These are phyloP conservation scores for Strigomonas culicis DNA, from an alignment of 208 protist genomes.

Conservation along the genomic window DNA sequence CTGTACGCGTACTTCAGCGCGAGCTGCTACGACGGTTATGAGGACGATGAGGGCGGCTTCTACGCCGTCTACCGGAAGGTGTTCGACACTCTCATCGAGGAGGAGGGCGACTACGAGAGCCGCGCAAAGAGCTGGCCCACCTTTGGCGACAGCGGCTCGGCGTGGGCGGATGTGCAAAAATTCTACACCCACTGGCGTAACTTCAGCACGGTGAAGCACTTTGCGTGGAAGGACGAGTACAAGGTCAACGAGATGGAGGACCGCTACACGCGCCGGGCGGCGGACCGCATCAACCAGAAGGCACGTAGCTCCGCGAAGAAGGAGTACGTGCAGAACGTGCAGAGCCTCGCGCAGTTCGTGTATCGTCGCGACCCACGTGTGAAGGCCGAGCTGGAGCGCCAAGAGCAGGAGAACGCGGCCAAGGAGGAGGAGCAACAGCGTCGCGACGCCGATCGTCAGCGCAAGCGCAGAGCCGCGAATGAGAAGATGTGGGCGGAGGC, in stretches of 20 bases:
- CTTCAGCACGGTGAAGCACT: constrained; percentile 82
- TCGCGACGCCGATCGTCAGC: constrained; percentile 50
- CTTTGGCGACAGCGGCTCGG: constrained; percentile 64
- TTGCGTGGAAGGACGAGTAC: constrained; percentile 91
- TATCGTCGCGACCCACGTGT: constrained; percentile 87
- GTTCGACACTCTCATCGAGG: constrained; percentile 69
- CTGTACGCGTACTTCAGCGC: constrained; percentile 83
- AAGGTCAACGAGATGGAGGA: constrained; percentile 90
- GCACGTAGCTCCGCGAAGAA: constrained; percentile 71
- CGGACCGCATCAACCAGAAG: constrained; percentile 87
- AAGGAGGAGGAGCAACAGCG: constrained; percentile 53
- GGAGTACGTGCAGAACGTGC: constrained; percentile 82
- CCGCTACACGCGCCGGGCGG: constrained; percentile 78
- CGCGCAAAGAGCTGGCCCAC: constrained; percentile 56
- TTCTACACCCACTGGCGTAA: constrained; percentile 89
- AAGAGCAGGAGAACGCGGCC: constrained; percentile 53
- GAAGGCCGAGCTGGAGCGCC: constrained; percentile 46
- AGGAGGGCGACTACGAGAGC: constrained; percentile 60
- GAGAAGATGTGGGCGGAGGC: constrained; percentile 79
- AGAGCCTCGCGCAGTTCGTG: constrained; percentile 70
- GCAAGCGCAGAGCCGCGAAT: constrained; percentile 64
- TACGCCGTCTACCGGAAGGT: constrained; percentile 74
- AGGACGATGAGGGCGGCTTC: constrained; percentile 71
- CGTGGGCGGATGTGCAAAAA: constrained; percentile 54
- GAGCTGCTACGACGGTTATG: constrained; percentile 77